Conservation (phyloP, 2,329 filamentous ascomycete genomes). For the Pyrenochaeta sp. region DNA sequence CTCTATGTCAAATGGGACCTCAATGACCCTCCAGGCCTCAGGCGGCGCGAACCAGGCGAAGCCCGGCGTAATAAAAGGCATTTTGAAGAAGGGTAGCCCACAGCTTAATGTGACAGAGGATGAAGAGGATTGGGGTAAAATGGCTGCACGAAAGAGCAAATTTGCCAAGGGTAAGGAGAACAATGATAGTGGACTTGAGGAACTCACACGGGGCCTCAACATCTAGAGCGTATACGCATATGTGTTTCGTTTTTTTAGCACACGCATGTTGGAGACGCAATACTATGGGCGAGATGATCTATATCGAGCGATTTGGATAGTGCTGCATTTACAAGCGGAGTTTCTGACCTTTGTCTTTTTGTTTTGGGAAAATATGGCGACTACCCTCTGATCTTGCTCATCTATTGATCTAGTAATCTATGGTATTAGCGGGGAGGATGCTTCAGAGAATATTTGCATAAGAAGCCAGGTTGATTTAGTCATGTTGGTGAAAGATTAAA, state of each 20-base stretch:
- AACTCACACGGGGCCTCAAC: conserved; percentile 37
- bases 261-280: conserved; percentile 9
- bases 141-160: conserved; percentile 42
- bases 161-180: conserved; percentile 29
- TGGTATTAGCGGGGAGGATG: conserved; percentile 2
- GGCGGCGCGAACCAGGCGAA: conserved; percentile 29
- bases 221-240: conserved; percentile 16
- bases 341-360: conserved; percentile 3
- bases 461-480: not conserved
- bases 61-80: conserved; percentile 40
- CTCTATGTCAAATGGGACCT: conserved; percentile 37
- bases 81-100: conserved; percentile 38
- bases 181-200: conserved; percentile 27
- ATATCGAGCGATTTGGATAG: conserved; percentile 18
- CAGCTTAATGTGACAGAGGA: conserved; percentile 29
- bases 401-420: conserved; percentile 6
- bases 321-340: conserved; percentile 14
- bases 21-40: conserved; percentile 44
- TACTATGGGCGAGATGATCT: conserved; percentile 13
- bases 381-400: conserved; percentile 18
- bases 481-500: not conserved
- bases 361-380: conserved; percentile 20
- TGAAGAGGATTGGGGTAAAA: conserved; percentile 45
- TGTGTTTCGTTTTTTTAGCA: not conserved
- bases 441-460: not conserved